These are phyloP conservation scores for Pythium grandisporangium DNA, from an alignment of 352 stramenopile genomes.

Conservation along the genomic window DNA sequence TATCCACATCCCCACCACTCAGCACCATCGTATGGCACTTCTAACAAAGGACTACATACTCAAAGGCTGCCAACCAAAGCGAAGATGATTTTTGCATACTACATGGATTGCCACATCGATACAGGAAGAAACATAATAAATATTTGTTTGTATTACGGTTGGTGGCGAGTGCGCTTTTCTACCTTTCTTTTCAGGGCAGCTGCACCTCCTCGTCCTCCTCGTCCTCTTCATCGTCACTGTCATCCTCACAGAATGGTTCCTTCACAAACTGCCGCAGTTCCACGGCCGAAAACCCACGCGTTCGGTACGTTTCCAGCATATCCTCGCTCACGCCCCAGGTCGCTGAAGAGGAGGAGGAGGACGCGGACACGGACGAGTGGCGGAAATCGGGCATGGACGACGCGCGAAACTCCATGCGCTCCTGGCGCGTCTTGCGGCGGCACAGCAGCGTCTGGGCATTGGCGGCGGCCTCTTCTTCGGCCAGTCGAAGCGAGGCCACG, in stretches of 20 bases:
- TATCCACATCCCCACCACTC: too few relatives aligned
- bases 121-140: too few relatives aligned
- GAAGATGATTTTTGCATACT: too few relatives aligned
- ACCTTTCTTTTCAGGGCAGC: background rate
- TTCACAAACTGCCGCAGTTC: conserved; percentile 1
- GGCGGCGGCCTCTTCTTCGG: conserved; percentile 26
- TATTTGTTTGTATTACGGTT: too few relatives aligned
- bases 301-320: conserved; percentile 5
- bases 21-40: too few relatives aligned
- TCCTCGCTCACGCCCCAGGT: too few relatives aligned
- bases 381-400: conserved; percentile 62
- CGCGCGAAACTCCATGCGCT: conserved; percentile 59
- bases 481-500: conserved; percentile 28
- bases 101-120: too few relatives aligned
- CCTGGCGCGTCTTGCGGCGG: conserved; percentile 46
- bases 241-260: background rate
- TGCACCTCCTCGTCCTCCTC: background rate
- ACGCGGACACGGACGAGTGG: conserved; percentile 16
- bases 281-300: conserved; percentile 10
- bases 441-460: conserved; percentile 20
- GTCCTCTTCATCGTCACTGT: background rate
- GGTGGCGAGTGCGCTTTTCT: background rate
- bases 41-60: too few relatives aligned
- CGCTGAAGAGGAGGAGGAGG: too few relatives aligned
- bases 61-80: too few relatives aligned